Evolutionary conservation across 140 eudicot genomes (phyloP).

Genomic region (Oenanthe javanica): DNA sequence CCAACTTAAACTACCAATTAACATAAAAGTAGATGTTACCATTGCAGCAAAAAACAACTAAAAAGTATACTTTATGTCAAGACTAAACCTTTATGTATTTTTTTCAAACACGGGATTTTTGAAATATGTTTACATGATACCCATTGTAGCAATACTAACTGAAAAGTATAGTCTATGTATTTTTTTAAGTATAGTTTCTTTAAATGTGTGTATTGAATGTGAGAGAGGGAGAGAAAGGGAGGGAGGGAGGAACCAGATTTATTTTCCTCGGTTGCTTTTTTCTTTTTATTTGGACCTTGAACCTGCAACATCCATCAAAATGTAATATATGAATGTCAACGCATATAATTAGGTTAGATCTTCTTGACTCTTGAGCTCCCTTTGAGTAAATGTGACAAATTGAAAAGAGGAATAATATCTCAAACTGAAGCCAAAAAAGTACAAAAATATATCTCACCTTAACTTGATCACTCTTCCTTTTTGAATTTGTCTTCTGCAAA

Average conservation of each 20-base stretch:
- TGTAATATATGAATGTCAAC: not conserved
- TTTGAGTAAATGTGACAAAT: not conserved
- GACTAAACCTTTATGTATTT: no score
- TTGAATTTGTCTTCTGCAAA: conserved; percentile 18
- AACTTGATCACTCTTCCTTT: conserved; percentile 26
- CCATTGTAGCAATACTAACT: not conserved
- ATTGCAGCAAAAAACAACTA: no score
- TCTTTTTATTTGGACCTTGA: conserved; percentile 26
- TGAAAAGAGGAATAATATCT: not conserved
- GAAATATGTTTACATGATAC: not conserved
- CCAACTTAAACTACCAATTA: no score
- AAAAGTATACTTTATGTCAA: not conserved
- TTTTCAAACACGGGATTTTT: no score
- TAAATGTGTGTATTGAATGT: not conserved
- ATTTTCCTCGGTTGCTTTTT: conserved; percentile 31
- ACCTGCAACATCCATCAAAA: conserved; percentile 26
- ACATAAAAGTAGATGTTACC: no score
- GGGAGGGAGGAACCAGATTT: conserved; percentile 33
- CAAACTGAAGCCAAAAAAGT: not conserved
- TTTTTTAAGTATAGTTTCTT: not conserved
- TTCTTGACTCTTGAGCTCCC: not conserved
- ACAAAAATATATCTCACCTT: conserved; percentile 23
- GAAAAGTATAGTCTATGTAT: not conserved
- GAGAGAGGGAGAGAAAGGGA: conserved; percentile 1
- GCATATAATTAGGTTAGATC: not conserved